Base-by-base conservation (phyloP, 352 stramenopile genomes). In the Phytophthora constricta region DNA sequence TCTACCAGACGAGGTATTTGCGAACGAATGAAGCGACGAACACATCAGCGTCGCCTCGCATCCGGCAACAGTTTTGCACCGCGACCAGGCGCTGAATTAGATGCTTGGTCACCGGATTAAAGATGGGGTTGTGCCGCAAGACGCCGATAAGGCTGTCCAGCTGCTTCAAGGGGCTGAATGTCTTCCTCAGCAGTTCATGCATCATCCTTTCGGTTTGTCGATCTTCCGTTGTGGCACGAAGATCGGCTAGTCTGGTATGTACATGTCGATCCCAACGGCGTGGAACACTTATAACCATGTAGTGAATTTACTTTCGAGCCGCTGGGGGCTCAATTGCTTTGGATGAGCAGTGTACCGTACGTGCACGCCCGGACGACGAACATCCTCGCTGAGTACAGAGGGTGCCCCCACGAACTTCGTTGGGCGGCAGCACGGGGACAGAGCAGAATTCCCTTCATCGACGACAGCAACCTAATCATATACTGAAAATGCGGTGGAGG, bases 301-400 rank as follows among this genome's bases (percentile, higher is more conserved):
- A 26, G 54, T 62, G 42, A 62, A 54, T 8, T 62, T 53, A 0
- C 54, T 27, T 47, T 53, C 42, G 27, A 53, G 26, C 54, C n/a
- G n/a, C n/a, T n/a, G n/a, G n/a, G n/a, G n/a, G n/a, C n/a, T n/a
- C n/a, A n/a, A n/a, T n/a, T n/a, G n/a, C n/a, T n/a, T n/a, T n/a
- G n/a, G n/a, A n/a, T n/a, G n/a, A n/a, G n/a, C n/a, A n/a, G n/a
- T n/a, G n/a, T n/a, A n/a, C n/a, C n/a, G n/a, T n/a, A n/a, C n/a
- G n/a, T n/a, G n/a, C n/a, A n/a, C n/a, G n/a, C n/a, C n/a, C n/a
- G n/a, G n/a, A n/a, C n/a, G n/a, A n/a, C n/a, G n/a, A n/a, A n/a
- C n/a, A n/a, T n/a, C n/a, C n/a, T n/a, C n/a, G n/a, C n/a, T n/a
- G n/a, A n/a, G n/a, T n/a, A n/a, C n/a, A n/a, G n/a, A n/a, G n/a